A percentile compares a stretch with the other conserved stretches of the same genome.
Conservation (phyloP, 768 basidiomycete genomes). For the Tricholoma hemisulphureum region DNA sequence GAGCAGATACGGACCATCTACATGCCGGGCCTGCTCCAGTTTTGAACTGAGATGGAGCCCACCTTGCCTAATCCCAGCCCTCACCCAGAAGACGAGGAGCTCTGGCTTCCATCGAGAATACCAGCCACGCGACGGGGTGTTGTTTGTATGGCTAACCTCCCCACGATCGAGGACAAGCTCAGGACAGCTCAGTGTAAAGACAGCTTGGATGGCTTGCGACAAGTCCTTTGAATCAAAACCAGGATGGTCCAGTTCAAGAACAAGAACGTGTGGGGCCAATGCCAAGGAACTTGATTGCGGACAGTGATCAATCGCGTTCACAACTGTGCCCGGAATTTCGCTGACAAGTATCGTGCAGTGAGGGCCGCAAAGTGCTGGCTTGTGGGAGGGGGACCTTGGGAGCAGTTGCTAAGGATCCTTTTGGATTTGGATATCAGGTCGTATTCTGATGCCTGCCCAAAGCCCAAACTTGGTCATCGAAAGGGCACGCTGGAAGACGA, state of each 20-base stretch:
- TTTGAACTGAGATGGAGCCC: conserved; percentile 1
- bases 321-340: neutral
- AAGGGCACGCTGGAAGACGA: neutral
- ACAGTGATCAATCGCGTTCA: too few relatives aligned
- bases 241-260: conserved; percentile 5
- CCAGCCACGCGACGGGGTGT: neutral
- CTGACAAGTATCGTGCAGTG: neutral
- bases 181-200: conserved; percentile 21
- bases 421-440: too few relatives aligned
- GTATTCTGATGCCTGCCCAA: conserved; percentile 7
- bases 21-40: conserved; percentile 16
- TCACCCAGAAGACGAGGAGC: conserved; percentile 14
- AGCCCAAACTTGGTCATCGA: neutral
- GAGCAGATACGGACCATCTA: conserved; percentile 13
- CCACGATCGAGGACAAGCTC: conserved; percentile 17
- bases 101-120: too few relatives aligned
- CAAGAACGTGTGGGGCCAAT: conserved; percentile 22
- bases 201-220: conserved; percentile 16
- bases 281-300: conserved; percentile 22
- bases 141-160: conserved; percentile 1
- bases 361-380: neutral
- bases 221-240: conserved; percentile 17
- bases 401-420: too few relatives aligned
- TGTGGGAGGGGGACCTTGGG: conserved; percentile 4
- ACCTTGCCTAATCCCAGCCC: neutral